phyloP scores from a whole-genome alignment of 805 yeast species.

The Metschnikowia continentalis region DNA sequence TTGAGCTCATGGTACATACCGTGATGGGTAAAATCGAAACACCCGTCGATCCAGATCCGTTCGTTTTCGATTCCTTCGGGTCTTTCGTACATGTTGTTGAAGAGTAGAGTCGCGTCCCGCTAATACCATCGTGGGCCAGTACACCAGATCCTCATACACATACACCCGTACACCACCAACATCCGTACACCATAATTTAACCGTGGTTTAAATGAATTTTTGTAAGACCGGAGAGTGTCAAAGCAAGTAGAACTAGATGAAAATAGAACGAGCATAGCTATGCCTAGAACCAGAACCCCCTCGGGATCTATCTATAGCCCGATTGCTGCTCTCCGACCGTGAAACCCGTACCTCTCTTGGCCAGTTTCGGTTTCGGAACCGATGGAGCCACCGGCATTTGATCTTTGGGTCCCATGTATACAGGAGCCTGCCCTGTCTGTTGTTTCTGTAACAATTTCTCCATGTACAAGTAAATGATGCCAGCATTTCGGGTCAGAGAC shows the following conservation, averaged over 20 bases:
- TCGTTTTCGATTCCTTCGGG: conserved; percentile 42
- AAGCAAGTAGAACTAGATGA: too few species aligned
- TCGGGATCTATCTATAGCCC: not conserved
- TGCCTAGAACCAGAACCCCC: too few species aligned
- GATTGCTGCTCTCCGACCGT: not conserved
- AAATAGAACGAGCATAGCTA: too few species aligned
- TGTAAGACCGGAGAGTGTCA: too few species aligned
- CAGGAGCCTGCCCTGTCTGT: conserved; percentile 9
- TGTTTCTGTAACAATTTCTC: conserved; percentile 8
- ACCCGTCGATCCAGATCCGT: conserved; percentile 93
- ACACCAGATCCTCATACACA: not conserved
- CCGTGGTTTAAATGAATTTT: too few species aligned
- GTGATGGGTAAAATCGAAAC: conserved; percentile 97
- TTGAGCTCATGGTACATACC: conserved; percentile 37
- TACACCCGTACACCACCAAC: not conserved
- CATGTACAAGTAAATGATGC: conserved; percentile 51
- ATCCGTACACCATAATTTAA: not conserved
- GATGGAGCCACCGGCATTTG: not conserved
- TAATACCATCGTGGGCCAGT: not conserved
- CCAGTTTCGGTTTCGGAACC: not conserved
- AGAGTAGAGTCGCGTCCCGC: too few species aligned
- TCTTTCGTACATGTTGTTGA: conserved; percentile 30
- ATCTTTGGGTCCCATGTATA: conserved; percentile 10
- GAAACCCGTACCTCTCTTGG: not conserved
- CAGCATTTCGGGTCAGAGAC: conserved; percentile 88